Percentiles rank a stretch among this genome's conserved stretches.
phyloP scores from a whole-genome alignment of 2,329 filamentous ascomycete genomes.

The Macrophomina tecta region DNA sequence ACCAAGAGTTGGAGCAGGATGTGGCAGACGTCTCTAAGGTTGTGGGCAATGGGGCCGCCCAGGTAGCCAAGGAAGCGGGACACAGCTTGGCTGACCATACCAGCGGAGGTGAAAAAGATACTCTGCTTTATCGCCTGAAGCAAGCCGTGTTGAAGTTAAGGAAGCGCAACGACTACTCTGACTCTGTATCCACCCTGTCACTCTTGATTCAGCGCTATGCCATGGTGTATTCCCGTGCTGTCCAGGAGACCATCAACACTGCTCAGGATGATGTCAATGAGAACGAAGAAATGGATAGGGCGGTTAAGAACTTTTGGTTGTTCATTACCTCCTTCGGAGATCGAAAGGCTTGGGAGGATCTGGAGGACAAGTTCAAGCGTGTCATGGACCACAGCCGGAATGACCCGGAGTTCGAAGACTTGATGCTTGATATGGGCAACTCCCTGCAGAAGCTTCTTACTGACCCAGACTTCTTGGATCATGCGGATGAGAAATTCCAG shows the following conservation, averaged over 20 bases:
- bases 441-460: conserved; percentile 81
- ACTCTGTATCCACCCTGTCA: conserved; percentile 81
- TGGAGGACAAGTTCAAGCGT: conserved; percentile 71
- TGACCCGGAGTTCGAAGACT: conserved; percentile 81
- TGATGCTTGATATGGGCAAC: conserved; percentile 75
- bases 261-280: conserved; percentile 73
- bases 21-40: conserved; percentile 53
- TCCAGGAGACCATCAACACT: conserved; percentile 69
- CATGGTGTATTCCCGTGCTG: conserved; percentile 74
- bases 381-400: conserved; percentile 76
- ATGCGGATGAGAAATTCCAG: conserved; percentile 70
- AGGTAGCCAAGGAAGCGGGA: conserved; percentile 63
- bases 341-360: conserved; percentile 73
- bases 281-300: conserved; percentile 76
- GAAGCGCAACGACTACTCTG: conserved; percentile 79
- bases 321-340: conserved; percentile 83
- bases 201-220: conserved; percentile 80
- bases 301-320: conserved; percentile 79
- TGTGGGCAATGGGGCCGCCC: conserved; percentile 51
- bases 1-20: conserved; percentile 65
- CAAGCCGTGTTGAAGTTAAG: conserved; percentile 75
- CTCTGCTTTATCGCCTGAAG: conserved; percentile 77
- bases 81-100: conserved; percentile 77
- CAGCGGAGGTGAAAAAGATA: conserved; percentile 72
- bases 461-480: conserved; percentile 84